Evolutionary conservation across 352 stramenopile species (phyloP).

Genomic region (Halophytophthora polymorphica): DNA sequence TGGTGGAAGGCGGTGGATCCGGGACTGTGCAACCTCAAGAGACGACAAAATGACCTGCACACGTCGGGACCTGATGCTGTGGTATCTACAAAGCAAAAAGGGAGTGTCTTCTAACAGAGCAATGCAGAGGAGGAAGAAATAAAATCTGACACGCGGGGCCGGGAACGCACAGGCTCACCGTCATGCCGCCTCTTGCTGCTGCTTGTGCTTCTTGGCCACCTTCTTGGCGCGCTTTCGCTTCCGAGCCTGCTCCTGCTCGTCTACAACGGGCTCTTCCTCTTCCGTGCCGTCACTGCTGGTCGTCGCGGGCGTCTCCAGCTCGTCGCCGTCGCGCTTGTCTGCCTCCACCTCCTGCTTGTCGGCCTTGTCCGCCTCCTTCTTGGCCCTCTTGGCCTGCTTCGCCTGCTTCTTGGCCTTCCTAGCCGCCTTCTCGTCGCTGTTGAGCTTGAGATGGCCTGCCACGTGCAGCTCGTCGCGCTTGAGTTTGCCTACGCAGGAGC

Average conservation of each 20-base stretch:
- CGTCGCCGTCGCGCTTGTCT: constrained; percentile 9
- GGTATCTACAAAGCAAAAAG: constrained; percentile 6
- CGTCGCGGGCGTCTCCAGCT: constrained; percentile 5
- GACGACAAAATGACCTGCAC: constrained; percentile 7
- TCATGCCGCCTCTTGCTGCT: constrained; percentile 17
- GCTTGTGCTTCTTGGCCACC: constrained; percentile 20
- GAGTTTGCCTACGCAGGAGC: constrained; percentile 83
- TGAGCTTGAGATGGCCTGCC: constrained; percentile 20
- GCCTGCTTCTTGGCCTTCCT: constrained; percentile 32
- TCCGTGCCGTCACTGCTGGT: constrained; percentile 15
- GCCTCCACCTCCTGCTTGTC: constrained; percentile 21
- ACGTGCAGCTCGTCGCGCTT: constrained; percentile 71
- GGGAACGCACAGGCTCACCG: neutral
- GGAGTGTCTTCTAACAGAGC: constrained; percentile 15
- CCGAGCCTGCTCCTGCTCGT: too few relatives aligned
- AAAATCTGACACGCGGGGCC: neutral
- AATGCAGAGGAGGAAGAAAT: constrained; percentile 2
- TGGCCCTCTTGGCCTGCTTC: constrained; percentile 18
- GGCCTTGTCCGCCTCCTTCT: constrained; percentile 19
- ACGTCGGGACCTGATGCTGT: neutral
- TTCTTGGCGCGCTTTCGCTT: constrained; percentile 1
- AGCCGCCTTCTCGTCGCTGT: constrained; percentile 9
- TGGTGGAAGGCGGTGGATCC: constrained; percentile 8
- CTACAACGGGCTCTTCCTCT: constrained; percentile 15
- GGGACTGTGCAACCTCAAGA: constrained; percentile 12